These are phyloP conservation scores for Aspergillus sp. DNA, from an alignment of 2,329 filamentous ascomycete genomes.

Conservation along the genomic window DNA sequence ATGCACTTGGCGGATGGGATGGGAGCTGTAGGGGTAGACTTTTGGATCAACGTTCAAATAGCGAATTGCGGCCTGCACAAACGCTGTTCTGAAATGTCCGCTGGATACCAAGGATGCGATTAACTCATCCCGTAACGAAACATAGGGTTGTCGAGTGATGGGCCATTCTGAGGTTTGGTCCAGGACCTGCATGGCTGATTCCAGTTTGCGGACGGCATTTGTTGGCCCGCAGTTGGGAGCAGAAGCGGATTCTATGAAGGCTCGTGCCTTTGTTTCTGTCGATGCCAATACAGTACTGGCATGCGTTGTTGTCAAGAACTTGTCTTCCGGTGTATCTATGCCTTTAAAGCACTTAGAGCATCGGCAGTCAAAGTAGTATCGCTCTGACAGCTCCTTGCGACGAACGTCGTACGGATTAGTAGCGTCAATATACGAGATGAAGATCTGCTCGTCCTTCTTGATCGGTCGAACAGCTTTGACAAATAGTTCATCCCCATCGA, in stretches of 20 bases:
- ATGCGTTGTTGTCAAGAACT: conserved; percentile 8
- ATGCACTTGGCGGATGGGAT: conserved; percentile 51
- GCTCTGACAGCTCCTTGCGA: conserved; percentile 45
- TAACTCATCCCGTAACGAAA: conserved; percentile 48
- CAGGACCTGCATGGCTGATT: conserved; percentile 36
- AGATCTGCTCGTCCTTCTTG: conserved; percentile 50
- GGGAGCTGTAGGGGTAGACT: conserved; percentile 42
- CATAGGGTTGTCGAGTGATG: conserved; percentile 48
- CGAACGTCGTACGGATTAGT: conserved; percentile 47
- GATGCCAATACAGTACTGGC: conserved; percentile 11
- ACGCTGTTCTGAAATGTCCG: conserved; percentile 41
- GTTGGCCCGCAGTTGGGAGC: conserved; percentile 11
- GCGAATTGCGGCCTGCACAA: conserved; percentile 46
- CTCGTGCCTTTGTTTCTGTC: conserved; percentile 16
- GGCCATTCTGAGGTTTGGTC: conserved; percentile 39
- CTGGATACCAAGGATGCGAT: conserved; percentile 43
- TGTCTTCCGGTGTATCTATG: conserved; percentile 12
- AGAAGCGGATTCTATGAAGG: conserved; percentile 19
- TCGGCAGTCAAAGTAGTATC: conserved; percentile 54
- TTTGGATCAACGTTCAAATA: conserved; percentile 47
- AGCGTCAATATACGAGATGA: conserved; percentile 56
- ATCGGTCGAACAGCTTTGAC: conserved; percentile 50
- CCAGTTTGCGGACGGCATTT: conserved; percentile 29
- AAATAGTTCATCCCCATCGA: conserved; percentile 47
- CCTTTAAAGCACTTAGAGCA: conserved; percentile 46